Base-by-base conservation (phyloP, 2,329 filamentous ascomycete genomes). In the Phaeosphaeriaceae sp. region DNA sequence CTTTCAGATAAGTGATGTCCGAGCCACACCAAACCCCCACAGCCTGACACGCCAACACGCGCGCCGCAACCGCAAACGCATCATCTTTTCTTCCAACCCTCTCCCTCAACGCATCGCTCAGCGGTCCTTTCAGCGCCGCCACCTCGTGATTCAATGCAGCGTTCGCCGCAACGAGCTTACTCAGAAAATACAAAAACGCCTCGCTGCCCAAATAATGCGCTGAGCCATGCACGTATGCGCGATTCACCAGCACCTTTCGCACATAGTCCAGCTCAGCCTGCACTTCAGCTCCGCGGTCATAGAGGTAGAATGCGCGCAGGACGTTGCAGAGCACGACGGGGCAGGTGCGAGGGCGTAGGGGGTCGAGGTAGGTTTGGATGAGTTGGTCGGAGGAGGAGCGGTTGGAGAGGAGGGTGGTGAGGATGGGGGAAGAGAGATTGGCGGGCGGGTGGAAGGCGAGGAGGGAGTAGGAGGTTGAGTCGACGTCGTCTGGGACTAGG, bases 341-440 rank as follows among this genome's bases (percentile, higher is more conserved):
- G 40, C 73, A 69, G 22, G 67, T 55, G 36, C 76, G 73, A 5
- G 65, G 66, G 20, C 66, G 63, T 3, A 52, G 54, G 11, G 48
- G 53, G 56, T 71, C 68, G 44, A 76, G 76, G 60, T 78, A 78
- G 2, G 66, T 70, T 68, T 77, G 52, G 76, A 80, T 69, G 71
- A 76, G 49, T 70, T 72, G 55, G 78, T 83, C 54, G 66, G 25
- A 49, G 7, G 67, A 25, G 80, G 79, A 46, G 71, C 80, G 55
- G 81, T 82, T 63, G 70, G 74, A 50, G 10, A 56, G 46, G 21
- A 67, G 59, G 7, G n/a, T 31, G 21, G 63, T 57, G 7, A 68
- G 56, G 7, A 65, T 22, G 10, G 44, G 27, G 10, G 60, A 48
- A 7, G 55, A 56, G 10, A 47, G 50, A 2, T 45, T 20, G 3